A percentile compares a stretch with the other conserved stretches of the same genome.
Evolutionary conservation across 129 eudicot species (phyloP).

Genomic region (Logfia minima): DNA sequence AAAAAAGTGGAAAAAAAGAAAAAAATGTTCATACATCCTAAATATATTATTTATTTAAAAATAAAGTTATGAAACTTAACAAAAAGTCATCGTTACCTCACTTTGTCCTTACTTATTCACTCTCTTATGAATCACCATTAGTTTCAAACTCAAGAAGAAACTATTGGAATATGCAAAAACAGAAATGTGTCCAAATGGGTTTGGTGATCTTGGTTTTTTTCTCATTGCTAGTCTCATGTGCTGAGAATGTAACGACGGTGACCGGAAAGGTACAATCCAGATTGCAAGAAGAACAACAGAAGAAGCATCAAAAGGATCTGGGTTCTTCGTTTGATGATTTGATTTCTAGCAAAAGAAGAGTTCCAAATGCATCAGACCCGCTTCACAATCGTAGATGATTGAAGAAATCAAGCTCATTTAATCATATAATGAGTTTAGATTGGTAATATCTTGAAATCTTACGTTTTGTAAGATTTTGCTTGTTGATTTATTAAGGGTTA

Average conservation of each 20-base stretch:
- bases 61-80: not conserved
- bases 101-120: not conserved
- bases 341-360: not conserved
- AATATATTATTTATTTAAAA: not conserved
- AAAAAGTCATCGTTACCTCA: conserved; percentile 4
- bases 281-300: not conserved
- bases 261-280: not conserved
- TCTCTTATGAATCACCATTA: not conserved
- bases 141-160: not conserved
- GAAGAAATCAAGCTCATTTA: not conserved
- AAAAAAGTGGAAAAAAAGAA: not conserved
- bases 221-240: not conserved
- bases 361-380: not conserved
- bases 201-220: not conserved
- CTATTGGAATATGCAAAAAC: not conserved
- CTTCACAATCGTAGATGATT: not conserved
- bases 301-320: not conserved
- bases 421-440: too few species aligned
- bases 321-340: not conserved
- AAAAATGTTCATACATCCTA: not conserved
- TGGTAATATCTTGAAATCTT: not conserved
- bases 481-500: not conserved
- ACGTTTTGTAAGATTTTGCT: not conserved
- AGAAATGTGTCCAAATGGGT: not conserved
- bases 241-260: not conserved